Conservation (phyloP, 371 early-diverging fungal genomes). For the Rhizopus sp. region DNA sequence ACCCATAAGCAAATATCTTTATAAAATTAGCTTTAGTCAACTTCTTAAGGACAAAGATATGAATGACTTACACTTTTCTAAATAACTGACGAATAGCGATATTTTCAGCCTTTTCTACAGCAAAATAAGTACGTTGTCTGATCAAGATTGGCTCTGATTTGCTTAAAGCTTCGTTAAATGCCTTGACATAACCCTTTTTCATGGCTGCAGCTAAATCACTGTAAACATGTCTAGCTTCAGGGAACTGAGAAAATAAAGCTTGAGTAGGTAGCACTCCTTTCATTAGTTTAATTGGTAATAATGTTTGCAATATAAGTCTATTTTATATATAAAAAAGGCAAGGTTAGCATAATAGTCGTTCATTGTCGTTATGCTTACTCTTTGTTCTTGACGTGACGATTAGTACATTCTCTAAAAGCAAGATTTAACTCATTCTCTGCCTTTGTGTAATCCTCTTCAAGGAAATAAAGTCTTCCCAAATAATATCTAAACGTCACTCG, state of each 20-base stretch:
- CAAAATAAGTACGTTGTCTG: conserved; percentile 71
- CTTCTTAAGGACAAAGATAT: background rate
- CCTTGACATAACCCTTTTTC: conserved; percentile 66
- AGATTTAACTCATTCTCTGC: conserved; percentile 73
- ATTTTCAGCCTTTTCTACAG: conserved; percentile 73
- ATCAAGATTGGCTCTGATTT: conserved; percentile 60
- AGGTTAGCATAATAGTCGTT: background rate
- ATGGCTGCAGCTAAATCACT: conserved; percentile 64
- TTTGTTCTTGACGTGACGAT: conserved; percentile 52
- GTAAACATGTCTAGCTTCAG: conserved; percentile 58
- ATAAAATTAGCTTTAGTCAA: background rate
- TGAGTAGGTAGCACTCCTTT: conserved; percentile 66
- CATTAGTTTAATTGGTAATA: conserved; percentile 75
- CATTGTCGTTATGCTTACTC: conserved; percentile 31
- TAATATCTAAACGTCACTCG: conserved; percentile 85
- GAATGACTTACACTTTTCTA: conserved; percentile 69
- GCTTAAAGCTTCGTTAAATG: conserved; percentile 65
- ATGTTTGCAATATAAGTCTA: conserved; percentile 72
- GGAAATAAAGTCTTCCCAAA: conserved; percentile 81
- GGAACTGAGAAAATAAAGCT: conserved; percentile 58
- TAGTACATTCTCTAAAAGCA: conserved; percentile 70
- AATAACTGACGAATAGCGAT: conserved; percentile 77
- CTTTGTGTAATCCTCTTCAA: conserved; percentile 76
- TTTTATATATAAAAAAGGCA: background rate
- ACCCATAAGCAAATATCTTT: conserved; percentile 56